These are phyloP conservation scores for Ascomycota sp. DNA, from an alignment of 2,329 filamentous ascomycete species.

Conservation along the genomic window DNA sequence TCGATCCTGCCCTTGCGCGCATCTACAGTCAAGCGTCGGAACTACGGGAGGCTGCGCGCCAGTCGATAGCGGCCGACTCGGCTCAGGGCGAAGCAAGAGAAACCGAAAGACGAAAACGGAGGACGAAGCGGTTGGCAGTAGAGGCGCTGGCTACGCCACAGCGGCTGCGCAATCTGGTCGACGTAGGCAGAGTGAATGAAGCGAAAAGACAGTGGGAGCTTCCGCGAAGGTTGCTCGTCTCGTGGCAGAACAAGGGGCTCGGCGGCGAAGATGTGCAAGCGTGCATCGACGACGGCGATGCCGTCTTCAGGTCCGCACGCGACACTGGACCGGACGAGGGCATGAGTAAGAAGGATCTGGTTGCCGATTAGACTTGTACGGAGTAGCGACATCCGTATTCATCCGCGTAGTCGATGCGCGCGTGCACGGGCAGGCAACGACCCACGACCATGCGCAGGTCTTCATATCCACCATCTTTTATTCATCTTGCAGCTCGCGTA, in stretches of 20 bases:
- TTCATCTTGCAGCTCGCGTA: constrained; percentile 14
- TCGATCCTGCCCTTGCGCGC: constrained; percentile 53
- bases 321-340: constrained; percentile 4
- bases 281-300: constrained; percentile 34
- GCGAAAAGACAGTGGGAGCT: constrained; percentile 37
- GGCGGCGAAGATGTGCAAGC: constrained; percentile 33
- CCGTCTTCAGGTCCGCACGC: constrained; percentile 14
- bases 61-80: constrained; percentile 23
- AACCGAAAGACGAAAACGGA: constrained; percentile 13
- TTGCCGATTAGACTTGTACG: too few species aligned
- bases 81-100: constrained; percentile 15
- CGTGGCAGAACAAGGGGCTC: constrained; percentile 32
- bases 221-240: constrained; percentile 27
- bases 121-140: constrained; percentile 34
- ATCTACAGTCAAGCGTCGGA: constrained; percentile 43
- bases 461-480: too few species aligned
- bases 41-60: constrained; percentile 31
- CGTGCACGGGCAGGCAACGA: too few species aligned
- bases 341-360: too few species aligned
- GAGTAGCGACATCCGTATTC: too few species aligned
- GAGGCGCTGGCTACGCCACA: constrained; percentile 43
- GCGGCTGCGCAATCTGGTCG: constrained; percentile 34
- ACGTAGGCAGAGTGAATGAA: constrained; percentile 37
- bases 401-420: too few species aligned
- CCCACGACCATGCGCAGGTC: too few species aligned